These are phyloP conservation scores for Umbelopsis sp. DNA, from an alignment of 371 early-diverging fungal genomes.

Conservation along the genomic window DNA sequence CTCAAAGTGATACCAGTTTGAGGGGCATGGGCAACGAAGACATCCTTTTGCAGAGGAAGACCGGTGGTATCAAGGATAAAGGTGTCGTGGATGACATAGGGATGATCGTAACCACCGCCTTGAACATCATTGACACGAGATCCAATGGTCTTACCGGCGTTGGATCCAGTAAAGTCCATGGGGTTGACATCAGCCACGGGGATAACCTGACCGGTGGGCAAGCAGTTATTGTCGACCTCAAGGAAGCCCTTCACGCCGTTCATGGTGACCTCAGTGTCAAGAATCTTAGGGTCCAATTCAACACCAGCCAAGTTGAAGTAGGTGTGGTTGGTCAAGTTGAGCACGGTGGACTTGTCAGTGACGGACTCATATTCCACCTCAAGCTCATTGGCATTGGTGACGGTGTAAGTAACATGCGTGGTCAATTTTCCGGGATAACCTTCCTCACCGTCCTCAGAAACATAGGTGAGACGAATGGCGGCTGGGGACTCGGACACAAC, in stretches of 20 bases:
- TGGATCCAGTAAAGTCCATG: slow-evolving; percentile 59
- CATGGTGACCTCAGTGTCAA: slow-evolving; percentile 58
- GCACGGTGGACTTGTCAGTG: slow-evolving; percentile 37
- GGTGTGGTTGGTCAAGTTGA: slow-evolving; percentile 47
- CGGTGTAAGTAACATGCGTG: slow-evolving; percentile 45
- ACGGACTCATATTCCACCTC: slow-evolving; percentile 42
- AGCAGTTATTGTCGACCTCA: slow-evolving; percentile 53
- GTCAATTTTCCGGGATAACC: slow-evolving; percentile 48
- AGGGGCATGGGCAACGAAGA: slow-evolving; percentile 48
- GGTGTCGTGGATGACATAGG: slow-evolving; percentile 56
- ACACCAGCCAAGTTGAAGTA: slow-evolving; percentile 59
- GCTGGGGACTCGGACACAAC: slow-evolving; percentile 44
- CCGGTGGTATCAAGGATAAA: slow-evolving; percentile 38
- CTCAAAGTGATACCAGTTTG: slow-evolving; percentile 66
- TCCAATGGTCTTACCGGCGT: slow-evolving; percentile 47
- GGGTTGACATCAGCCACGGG: slow-evolving; percentile 41
- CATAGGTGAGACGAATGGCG: slow-evolving; percentile 46
- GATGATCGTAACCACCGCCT: slow-evolving; percentile 68
- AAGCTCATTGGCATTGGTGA: slow-evolving; percentile 38
- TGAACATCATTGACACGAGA: slow-evolving; percentile 41
- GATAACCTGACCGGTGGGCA: slow-evolving; percentile 69
- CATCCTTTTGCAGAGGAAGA: slow-evolving; percentile 47
- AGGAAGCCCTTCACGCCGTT: slow-evolving; percentile 53
- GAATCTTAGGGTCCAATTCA: slow-evolving; percentile 39
- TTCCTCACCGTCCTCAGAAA: slow-evolving; percentile 52